Base-by-base conservation (phyloP, 768 basidiomycete species). In the Lentinula sp. region DNA sequence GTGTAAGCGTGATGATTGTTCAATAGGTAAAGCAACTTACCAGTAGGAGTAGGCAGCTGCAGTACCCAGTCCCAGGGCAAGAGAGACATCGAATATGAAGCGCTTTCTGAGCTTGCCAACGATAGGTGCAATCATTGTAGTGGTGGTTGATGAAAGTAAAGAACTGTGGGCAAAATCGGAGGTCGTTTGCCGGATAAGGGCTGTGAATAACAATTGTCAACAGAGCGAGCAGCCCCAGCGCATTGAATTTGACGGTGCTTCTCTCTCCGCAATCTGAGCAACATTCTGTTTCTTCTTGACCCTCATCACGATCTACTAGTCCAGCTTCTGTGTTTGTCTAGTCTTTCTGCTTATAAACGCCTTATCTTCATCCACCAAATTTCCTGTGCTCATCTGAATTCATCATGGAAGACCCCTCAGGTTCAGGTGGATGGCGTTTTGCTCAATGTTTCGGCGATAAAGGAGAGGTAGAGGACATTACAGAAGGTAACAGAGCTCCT, bases 371-470 rank as follows among this genome's bases (percentile, higher is more conserved):
- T 51, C 34, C 11, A 15, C 15, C 28, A 35, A 18, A 35, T n/a
- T 34, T 11, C 11, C 32, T n/a, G 18, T 23, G 15, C 16, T 48
- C 46, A 48, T 48, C 46, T 48, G 46, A 15, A 43, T 46, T 42
- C 63, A 69, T 69, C 68, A 74, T 71, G 92, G 91, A 93, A 74
- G 84, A 86, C 74, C 91, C 93, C 77, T 86, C 89, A 75, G 83
- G 87, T 69, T 89, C 89, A 71, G 89, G 89, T 69, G 89, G 89
- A 68, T 99, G 97, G 97, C 88, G 96, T 69, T 99, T 99, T 78
- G 96, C 97, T 58, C 97, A 99, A 71, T 99, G 97, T 78, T 99
- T 99, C 72, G 97, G 97, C 65, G 97, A 99, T 83, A 99, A 99
- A 84, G 96, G 91, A 68, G 92, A 97, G 74, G 96, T 98, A 39